A percentile compares a stretch with the other conserved stretches of the same genome.
These are phyloP conservation scores for Mikania micrantha DNA, from an alignment of 129 eudicot species.

Conservation along the genomic window DNA sequence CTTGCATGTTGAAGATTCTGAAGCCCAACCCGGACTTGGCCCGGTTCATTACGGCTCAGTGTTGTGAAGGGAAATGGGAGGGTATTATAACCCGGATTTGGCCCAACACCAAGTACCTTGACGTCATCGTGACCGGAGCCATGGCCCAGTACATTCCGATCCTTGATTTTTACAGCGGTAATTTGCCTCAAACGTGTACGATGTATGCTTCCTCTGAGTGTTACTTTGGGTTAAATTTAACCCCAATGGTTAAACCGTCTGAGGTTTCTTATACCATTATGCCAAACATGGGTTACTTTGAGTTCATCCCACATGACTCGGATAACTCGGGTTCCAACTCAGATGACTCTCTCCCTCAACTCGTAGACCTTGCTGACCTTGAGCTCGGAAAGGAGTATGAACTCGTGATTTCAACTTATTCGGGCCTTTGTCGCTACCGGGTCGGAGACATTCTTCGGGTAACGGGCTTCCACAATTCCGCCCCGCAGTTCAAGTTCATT, in stretches of 20 bases:
- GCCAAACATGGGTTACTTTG: slow-evolving; percentile 63
- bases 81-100: slow-evolving; percentile 61
- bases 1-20: slow-evolving; percentile 37
- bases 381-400: slow-evolving; percentile 62
- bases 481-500: slow-evolving; percentile 71
- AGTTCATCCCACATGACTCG: slow-evolving; percentile 49
- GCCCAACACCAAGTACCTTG: slow-evolving; percentile 64
- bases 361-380: slow-evolving; percentile 55
- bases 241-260: slow-evolving; percentile 57
- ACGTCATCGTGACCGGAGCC: slow-evolving; percentile 68
- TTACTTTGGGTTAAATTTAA: slow-evolving; percentile 59
- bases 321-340: slow-evolving; percentile 23
- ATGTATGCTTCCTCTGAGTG: slow-evolving; percentile 77
- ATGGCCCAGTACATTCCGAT: slow-evolving; percentile 73
- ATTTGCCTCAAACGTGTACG: slow-evolving; percentile 54
- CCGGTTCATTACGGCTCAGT: slow-evolving; percentile 36
- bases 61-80: slow-evolving; percentile 44
- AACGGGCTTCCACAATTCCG: slow-evolving; percentile 74
- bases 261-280: slow-evolving; percentile 63
- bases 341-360: slow-evolving; percentile 24
- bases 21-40: slow-evolving; percentile 50
- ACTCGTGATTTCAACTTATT: slow-evolving; percentile 65
- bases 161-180: slow-evolving; percentile 59
- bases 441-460: slow-evolving; percentile 78
- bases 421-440: slow-evolving; percentile 71